Evolutionary conservation across 805 yeast species (phyloP).

Genomic region (Hyphopichia homilentoma): DNA sequence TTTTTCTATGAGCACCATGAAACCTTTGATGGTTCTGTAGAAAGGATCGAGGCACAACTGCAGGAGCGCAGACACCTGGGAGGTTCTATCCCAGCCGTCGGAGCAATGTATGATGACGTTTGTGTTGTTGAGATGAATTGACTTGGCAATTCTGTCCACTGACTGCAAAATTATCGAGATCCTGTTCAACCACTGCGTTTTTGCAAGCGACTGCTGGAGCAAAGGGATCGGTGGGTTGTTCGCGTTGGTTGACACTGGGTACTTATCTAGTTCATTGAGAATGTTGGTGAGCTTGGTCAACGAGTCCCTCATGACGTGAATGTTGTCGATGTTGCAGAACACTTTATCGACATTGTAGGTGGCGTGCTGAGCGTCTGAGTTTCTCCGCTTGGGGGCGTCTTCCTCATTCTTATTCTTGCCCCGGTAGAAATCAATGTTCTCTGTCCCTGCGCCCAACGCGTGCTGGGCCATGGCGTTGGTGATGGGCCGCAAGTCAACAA

Average conservation of each 20-base stretch:
- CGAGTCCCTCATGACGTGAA: slow-evolving; percentile 92
- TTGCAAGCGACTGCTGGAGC: slow-evolving; percentile 50
- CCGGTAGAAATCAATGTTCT: slow-evolving; percentile 81
- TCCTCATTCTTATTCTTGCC: slow-evolving; percentile 11
- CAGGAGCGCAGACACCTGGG: slow-evolving; percentile 80
- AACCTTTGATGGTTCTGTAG: slow-evolving; percentile 84
- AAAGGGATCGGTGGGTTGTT: slow-evolving; percentile 15
- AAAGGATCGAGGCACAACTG: slow-evolving; percentile 89
- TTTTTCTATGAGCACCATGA: slow-evolving; percentile 79
- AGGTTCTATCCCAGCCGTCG: slow-evolving; percentile 98
- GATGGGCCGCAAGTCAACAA: slow-evolving; percentile 89
- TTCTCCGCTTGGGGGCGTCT: background rate
- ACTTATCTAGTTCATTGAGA: slow-evolving; percentile 64
- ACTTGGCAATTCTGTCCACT: slow-evolving; percentile 72
- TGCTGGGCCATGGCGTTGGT: slow-evolving; percentile 96
- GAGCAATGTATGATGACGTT: slow-evolving; percentile 90
- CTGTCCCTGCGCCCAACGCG: slow-evolving; percentile 98
- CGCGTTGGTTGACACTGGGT: slow-evolving; percentile 28
- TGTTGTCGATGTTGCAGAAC: slow-evolving; percentile 89
- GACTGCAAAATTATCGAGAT: slow-evolving; percentile 66
- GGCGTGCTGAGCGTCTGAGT: slow-evolving; percentile 15
- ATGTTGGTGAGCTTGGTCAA: slow-evolving; percentile 58
- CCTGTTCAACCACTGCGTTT: slow-evolving; percentile 78
- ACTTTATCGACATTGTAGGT: slow-evolving; percentile 49
- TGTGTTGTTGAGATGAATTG: slow-evolving; percentile 77